These are phyloP conservation scores for Wickerhamomyces bisporus DNA, from an alignment of 805 yeast species.

Conservation along the genomic window DNA sequence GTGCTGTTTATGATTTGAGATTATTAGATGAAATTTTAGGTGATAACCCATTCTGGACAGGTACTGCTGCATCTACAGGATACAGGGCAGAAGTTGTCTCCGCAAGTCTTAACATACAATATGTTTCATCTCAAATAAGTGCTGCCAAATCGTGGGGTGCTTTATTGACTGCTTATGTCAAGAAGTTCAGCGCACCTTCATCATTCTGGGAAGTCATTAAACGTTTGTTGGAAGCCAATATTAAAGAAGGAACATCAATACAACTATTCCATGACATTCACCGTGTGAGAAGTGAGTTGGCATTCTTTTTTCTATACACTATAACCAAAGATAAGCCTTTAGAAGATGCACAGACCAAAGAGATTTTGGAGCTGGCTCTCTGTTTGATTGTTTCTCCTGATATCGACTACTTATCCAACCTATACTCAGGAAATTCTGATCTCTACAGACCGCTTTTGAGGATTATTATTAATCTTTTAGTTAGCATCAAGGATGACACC, in stretches of 20 bases:
- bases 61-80: slow-evolving; percentile 21
- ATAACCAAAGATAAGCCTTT: slow-evolving; percentile 11
- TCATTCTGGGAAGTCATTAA: slow-evolving; percentile 37
- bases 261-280: slow-evolving; percentile 45
- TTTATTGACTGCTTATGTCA: slow-evolving; percentile 59
- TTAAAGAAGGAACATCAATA: slow-evolving; percentile 46
- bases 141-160: slow-evolving; percentile 79
- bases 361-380: slow-evolving; percentile 29
- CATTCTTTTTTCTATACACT: slow-evolving; percentile 36
- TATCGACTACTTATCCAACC: slow-evolving; percentile 40
- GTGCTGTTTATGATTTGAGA: slow-evolving; percentile 51
- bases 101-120: slow-evolving; percentile 60
- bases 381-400: slow-evolving; percentile 45
- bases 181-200: slow-evolving; percentile 29
- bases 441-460: slow-evolving; percentile 59
- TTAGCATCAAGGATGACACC: slow-evolving; percentile 36
- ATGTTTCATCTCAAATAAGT: slow-evolving; percentile 58
- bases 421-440: slow-evolving; percentile 34
- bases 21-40: slow-evolving; percentile 58
- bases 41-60: slow-evolving; percentile 39
- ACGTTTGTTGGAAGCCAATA: slow-evolving; percentile 46
- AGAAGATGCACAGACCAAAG: slow-evolving; percentile 13
- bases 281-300: slow-evolving; percentile 63
- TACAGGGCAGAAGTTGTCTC: slow-evolving; percentile 46
- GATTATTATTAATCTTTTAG: slow-evolving; percentile 45